A percentile compares a stretch with the other conserved stretches of the same genome.
Evolutionary conservation across 2,329 filamentous ascomycete genomes (phyloP).

Genomic region (Sphaerulina vaccinii): DNA sequence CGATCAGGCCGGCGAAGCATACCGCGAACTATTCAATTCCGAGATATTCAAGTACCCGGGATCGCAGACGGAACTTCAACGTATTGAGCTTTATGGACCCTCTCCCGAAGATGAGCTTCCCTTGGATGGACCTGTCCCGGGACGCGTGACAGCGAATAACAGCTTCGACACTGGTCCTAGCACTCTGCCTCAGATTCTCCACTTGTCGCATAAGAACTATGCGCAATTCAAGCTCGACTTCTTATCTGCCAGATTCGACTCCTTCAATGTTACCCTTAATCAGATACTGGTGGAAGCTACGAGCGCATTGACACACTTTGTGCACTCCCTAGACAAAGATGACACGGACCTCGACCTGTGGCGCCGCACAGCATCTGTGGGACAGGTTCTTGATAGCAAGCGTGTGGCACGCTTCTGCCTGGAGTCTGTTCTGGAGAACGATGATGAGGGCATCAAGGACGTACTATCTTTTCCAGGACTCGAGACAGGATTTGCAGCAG

Average conservation of each 20-base stretch:
- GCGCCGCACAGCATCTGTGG: slow-evolving; percentile 60
- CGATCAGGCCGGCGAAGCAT: slow-evolving; percentile 74
- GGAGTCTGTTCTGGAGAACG: slow-evolving; percentile 62
- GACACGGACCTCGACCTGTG: slow-evolving; percentile 64
- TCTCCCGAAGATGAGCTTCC: slow-evolving; percentile 42
- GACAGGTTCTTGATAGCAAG: slow-evolving; percentile 57
- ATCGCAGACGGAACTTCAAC: slow-evolving; percentile 77
- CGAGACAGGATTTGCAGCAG: slow-evolving; percentile 55
- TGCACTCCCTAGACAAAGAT: slow-evolving; percentile 63
- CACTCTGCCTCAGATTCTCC: slow-evolving; percentile 83
- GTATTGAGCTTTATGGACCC: slow-evolving; percentile 57
- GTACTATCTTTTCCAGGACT: slow-evolving; percentile 58
- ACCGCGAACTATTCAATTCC: slow-evolving; percentile 79
- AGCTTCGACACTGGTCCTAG: slow-evolving; percentile 72
- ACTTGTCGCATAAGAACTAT: slow-evolving; percentile 92
- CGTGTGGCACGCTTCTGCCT: slow-evolving; percentile 61
- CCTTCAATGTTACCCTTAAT: slow-evolving; percentile 28
- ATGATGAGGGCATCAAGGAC: slow-evolving; percentile 56
- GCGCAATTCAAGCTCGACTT: slow-evolving; percentile 85
- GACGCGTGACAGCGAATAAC: slow-evolving; percentile 40
- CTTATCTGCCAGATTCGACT: slow-evolving; percentile 29
- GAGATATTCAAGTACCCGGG: slow-evolving; percentile 94
- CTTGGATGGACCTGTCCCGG: slow-evolving; percentile 38
- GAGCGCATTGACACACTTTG: slow-evolving; percentile 55
- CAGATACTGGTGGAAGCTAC: slow-evolving; percentile 39